Base-by-base conservation (phyloP, 495 filamentous ascomycete genomes). In the Penicillium canescens region DNA sequence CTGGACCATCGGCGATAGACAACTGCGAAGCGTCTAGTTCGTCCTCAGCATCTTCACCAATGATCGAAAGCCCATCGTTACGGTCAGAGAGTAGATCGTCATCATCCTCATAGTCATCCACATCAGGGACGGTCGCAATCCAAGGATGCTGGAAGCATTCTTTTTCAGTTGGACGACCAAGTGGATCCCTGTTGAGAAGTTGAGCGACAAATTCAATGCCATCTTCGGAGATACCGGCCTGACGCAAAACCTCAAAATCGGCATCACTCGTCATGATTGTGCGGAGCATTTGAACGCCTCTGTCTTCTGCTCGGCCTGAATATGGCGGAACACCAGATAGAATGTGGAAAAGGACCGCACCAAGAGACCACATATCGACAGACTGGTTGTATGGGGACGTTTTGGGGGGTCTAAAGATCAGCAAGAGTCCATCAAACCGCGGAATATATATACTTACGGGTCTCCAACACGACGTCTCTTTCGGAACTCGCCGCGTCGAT, bases 301-400 rank as follows among this genome's bases (percentile, higher is more conserved):
- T 70, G 34, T 79, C 72, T 50, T 84, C 84, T 1, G 72, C 73
- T 18, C 80, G 66, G 18, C 89, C 91, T 4, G 84, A 84, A 63
- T 87, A 97, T 6, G 95, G 92, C 11, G 94, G 86, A 40, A 79
- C 77, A 24, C 83, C 82, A 12, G 82, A 89, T 16, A 98, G 74
- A 18, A 91, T 70, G 57, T 87, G 90, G 69, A 89, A 98, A 5
- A 98, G 72, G 1, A 98, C 94, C 33, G 90, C 93, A 31, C 89
- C 95, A 38, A 96, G 80, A 11, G 93, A 96, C 92, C 92, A 98
- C 56, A 94, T 88, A 62, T 98, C 94, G 18, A 97, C 90, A 4
- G 90, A 88, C 46, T 96, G 87, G 59, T 84, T 86, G 67, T 98
- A 98, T 7, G 88, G 81, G 46, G 72, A 74, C 7, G 76, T 77